Percentiles rank a stretch among this genome's conserved stretches.
Conservation (phyloP, 129 eudicot species). For the Arctium minus region DNA sequence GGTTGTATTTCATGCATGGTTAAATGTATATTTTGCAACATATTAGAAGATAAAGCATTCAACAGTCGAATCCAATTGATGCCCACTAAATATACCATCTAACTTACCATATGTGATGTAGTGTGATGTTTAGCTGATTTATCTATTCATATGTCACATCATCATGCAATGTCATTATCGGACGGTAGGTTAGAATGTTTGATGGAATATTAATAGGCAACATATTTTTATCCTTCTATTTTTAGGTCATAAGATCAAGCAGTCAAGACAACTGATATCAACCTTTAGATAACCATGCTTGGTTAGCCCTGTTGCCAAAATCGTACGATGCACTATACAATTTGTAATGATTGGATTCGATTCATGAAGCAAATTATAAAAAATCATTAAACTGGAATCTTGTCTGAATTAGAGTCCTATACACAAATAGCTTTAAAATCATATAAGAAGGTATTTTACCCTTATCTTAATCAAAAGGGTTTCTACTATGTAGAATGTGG, state of each 20-base stretch:
- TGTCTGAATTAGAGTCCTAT: neutral
- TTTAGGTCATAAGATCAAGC: neutral
- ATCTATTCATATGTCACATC: neutral
- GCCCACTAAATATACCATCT: neutral
- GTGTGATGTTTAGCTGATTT: neutral
- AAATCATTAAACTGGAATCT: neutral
- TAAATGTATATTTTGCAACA: neutral
- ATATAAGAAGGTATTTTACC: neutral
- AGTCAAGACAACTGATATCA: neutral
- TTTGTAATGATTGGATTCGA: neutral
- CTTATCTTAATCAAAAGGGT: neutral
- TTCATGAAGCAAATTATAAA: neutral
- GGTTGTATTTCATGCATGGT: neutral
- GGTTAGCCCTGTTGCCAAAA: neutral
- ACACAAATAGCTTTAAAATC: neutral
- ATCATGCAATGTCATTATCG: neutral
- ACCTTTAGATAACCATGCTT: neutral
- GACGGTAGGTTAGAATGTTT: neutral
- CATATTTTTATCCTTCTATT: neutral
- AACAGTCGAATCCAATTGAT: neutral
- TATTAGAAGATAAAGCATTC: neutral
- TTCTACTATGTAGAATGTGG: no score
- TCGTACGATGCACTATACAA: neutral
- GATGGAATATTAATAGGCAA: neutral
- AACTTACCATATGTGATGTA: neutral